Percentiles rank a stretch among this genome's conserved stretches.
Conservation (phyloP, 306 rosid species). For the Dicorynia guianensis region DNA sequence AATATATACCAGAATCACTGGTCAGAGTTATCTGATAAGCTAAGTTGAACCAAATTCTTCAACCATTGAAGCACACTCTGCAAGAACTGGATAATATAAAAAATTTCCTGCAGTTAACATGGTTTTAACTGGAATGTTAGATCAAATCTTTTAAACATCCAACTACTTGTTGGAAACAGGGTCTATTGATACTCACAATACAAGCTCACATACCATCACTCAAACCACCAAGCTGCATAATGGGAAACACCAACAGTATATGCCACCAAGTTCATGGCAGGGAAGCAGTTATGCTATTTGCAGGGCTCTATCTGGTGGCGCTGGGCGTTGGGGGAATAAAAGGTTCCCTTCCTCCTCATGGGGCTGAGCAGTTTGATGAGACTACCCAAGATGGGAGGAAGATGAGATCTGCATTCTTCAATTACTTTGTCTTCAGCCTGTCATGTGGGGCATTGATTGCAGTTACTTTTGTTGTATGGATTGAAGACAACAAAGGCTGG, state of each 20-base stretch:
- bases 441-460: constrained; percentile 83
- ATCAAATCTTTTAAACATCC: background rate
- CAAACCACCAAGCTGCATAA: constrained; percentile 63
- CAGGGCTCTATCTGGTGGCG: constrained; percentile 81
- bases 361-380: constrained; percentile 86
- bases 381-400: constrained; percentile 61
- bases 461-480: constrained; percentile 83
- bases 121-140: constrained; percentile 4
- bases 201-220: constrained; percentile 76
- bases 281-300: constrained; percentile 60
- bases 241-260: constrained; percentile 38
- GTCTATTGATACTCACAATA: constrained; percentile 67
- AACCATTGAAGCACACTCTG: background rate
- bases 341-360: constrained; percentile 88
- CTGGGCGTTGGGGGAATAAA: constrained; percentile 91
- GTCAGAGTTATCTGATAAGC: constrained; percentile 3
- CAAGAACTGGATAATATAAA: constrained; percentile 12
- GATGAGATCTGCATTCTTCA: constrained; percentile 76
- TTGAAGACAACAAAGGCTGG: constrained; percentile 92
- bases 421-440: constrained; percentile 73
- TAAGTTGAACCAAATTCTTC: constrained; percentile 3
- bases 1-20: background rate
- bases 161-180: constrained; percentile 56
- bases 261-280: constrained; percentile 64
- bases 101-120: constrained; percentile 1